phyloP scores from a whole-genome alignment of 148 eudicot species.

The Chenopodium quinoa region DNA sequence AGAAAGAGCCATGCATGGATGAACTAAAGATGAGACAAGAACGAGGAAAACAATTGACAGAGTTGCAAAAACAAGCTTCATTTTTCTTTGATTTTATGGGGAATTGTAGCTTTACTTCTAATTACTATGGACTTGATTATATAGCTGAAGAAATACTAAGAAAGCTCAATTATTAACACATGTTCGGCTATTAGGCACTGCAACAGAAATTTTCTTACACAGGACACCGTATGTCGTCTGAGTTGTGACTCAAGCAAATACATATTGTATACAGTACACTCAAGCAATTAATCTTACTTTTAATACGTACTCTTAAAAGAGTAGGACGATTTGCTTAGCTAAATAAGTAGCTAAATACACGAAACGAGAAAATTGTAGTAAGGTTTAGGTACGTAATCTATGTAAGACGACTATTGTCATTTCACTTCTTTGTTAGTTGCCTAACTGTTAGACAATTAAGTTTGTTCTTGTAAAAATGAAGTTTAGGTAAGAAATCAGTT shows the following conservation, averaged over 20 bases:
- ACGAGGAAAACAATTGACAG: constrained; percentile 28
- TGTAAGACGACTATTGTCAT: too few species aligned
- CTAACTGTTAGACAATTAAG: background rate
- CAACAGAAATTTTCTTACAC: background rate
- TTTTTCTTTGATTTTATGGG: constrained; percentile 10
- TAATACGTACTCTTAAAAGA: too few species aligned
- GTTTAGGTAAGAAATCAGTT: background rate
- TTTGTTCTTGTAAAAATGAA: too few species aligned
- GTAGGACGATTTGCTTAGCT: too few species aligned
- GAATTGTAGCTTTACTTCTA: background rate
- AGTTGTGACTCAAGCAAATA: background rate
- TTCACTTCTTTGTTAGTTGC: background rate
- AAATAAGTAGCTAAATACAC: too few species aligned
- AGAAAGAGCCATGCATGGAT: constrained; percentile 34
- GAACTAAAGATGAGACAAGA: constrained; percentile 30
- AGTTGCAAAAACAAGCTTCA: constrained; percentile 34
- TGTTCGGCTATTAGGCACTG: background rate
- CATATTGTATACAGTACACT: too few species aligned
- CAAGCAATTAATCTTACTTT: too few species aligned
- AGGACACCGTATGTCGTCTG: background rate
- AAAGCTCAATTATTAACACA: background rate
- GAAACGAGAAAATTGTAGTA: background rate
- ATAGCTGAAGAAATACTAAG: background rate
- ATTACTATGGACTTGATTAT: background rate
- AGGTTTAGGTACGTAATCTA: background rate